Percentiles rank a stretch among this genome's conserved stretches.
Conservation (phyloP, 805 yeast genomes). For the Pichia sporocuriosa region DNA sequence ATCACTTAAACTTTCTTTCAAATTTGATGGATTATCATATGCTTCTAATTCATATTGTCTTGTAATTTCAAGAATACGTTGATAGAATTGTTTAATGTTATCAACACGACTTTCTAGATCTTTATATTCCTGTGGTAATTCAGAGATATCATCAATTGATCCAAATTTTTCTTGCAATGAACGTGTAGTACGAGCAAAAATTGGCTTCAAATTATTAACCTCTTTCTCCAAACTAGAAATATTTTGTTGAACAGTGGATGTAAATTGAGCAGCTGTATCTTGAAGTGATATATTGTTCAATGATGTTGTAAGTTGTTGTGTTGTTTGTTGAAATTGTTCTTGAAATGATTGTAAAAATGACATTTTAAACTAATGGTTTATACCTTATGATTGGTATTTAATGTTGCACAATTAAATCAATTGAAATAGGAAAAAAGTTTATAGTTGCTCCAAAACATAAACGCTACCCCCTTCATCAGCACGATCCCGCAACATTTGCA, state of each 20-base stretch:
- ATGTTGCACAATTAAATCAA: too few species aligned
- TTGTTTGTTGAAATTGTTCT: constrained; percentile 19
- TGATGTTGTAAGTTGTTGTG: constrained; percentile 15
- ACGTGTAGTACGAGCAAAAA: constrained; percentile 52
- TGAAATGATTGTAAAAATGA: constrained; percentile 20
- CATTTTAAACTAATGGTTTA: too few species aligned
- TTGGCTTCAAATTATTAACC: constrained; percentile 37
- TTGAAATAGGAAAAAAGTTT: neutral
- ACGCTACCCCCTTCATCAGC: too few species aligned
- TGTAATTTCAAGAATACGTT: constrained; percentile 42
- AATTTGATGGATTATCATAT: constrained; percentile 78
- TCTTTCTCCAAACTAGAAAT: constrained; percentile 28
- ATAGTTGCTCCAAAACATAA: too few species aligned
- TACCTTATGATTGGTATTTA: too few species aligned
- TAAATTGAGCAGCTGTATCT: constrained; percentile 30
- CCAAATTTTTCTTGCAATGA: constrained; percentile 56
- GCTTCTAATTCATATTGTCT: constrained; percentile 66
- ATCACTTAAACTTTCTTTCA: constrained; percentile 58
- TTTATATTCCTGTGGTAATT: constrained; percentile 67
- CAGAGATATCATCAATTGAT: constrained; percentile 59
- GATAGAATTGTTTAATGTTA: constrained; percentile 53
- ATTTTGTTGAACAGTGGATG: constrained; percentile 28
- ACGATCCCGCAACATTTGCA: too few species aligned
- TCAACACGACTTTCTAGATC: constrained; percentile 63
- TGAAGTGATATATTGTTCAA: constrained; percentile 30